These are phyloP conservation scores for Tetrahymena borealis DNA, from an alignment of 73 alveolate genomes.

Conservation along the genomic window DNA sequence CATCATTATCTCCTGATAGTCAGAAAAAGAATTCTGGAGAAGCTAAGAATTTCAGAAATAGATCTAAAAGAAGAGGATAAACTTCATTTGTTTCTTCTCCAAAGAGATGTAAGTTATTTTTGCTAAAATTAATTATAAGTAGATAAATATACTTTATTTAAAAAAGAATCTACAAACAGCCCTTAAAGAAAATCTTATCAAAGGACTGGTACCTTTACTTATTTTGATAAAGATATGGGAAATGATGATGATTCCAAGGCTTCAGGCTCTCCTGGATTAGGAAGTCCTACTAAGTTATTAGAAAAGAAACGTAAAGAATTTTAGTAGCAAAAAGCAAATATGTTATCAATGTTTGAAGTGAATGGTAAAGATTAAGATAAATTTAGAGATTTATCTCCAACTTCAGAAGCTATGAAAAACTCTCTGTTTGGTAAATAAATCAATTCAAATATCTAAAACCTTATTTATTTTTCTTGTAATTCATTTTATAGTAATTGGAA, in stretches of 20 bases:
- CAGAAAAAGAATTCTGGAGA: constrained; percentile 12
- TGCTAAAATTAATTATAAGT: not conserved
- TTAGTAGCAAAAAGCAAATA: constrained; percentile 1
- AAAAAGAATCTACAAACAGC: constrained; percentile 7
- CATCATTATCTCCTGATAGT: not conserved
- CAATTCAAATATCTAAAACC: not conserved
- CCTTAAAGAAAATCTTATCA: constrained; percentile 15
- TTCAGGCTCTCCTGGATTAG: constrained; percentile 1
- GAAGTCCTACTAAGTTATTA: constrained; percentile 3
- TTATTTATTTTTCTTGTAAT: not conserved
- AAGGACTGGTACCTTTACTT: constrained; percentile 14
- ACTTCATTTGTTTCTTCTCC: not conserved
- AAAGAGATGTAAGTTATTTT: not conserved
- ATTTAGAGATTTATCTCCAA: constrained; percentile 15
- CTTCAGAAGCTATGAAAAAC: constrained; percentile 42
- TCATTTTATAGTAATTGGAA: not conserved
- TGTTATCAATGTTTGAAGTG: constrained; percentile 26
- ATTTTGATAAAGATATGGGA: not conserved
- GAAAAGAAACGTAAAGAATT: constrained; percentile 30
- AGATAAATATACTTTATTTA: not conserved
- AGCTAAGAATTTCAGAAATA: not conserved
- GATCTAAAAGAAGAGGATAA: not conserved
- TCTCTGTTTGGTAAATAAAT: not conserved
- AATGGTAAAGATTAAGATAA: constrained; percentile 9
- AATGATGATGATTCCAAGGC: constrained; percentile 33